phyloP scores from a whole-genome alignment of 257 asterid genomes.

The Nicotiana tomentosiformis region DNA sequence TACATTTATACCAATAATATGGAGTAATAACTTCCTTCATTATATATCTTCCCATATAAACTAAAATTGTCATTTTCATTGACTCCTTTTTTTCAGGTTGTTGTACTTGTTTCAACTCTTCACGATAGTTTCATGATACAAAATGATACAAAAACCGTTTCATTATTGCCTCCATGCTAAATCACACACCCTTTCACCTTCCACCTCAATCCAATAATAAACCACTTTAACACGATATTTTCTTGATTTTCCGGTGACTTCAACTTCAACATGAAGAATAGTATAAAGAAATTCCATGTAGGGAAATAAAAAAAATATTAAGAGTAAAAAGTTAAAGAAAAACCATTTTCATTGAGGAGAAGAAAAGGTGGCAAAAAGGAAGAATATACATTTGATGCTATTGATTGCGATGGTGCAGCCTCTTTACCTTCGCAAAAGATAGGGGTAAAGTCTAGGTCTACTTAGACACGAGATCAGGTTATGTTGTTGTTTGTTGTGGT shows the following conservation, averaged over 20 bases:
- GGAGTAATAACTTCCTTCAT: not conserved
- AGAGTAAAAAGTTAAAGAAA: not conserved
- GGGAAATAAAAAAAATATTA: not conserved
- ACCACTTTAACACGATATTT: not conserved
- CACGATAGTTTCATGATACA: conserved; percentile 44
- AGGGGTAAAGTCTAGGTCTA: no score
- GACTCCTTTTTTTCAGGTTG: conserved; percentile 32
- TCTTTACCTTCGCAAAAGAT: not conserved
- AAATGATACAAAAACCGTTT: conserved; percentile 20
- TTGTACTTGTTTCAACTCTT: conserved; percentile 31
- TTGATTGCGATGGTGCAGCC: not conserved
- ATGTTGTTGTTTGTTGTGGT: not conserved
- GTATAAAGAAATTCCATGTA: not conserved
- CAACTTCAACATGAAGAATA: not conserved
- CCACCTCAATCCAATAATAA: not conserved
- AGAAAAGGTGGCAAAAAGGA: not conserved
- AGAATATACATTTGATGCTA: conserved; percentile 3
- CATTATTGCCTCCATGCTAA: conserved; percentile 22
- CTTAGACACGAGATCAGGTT: no score
- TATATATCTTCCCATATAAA: not conserved
- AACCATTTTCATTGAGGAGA: not conserved
- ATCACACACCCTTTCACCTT: not conserved
- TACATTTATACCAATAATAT: not conserved
- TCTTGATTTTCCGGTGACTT: conserved; percentile 1
- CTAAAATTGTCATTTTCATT: conserved; percentile 10